Base-by-base conservation (phyloP, 495 filamentous ascomycete species). In the Penicillium taxi region DNA sequence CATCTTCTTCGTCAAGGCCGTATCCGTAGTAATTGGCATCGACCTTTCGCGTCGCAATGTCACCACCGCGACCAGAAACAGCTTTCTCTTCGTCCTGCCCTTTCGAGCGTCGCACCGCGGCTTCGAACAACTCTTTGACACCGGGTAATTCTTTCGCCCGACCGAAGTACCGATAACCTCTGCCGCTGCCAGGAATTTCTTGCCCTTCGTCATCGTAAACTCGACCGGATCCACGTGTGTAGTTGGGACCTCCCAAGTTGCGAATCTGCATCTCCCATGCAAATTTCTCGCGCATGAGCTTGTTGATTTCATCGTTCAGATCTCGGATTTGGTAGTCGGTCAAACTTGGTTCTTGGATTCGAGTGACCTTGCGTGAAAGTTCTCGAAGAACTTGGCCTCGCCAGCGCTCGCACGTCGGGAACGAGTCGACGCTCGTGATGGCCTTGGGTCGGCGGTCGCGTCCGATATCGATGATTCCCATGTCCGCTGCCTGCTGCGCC, bases 251-350 rank as follows among this genome's bases (percentile, higher is more conserved):
- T 29, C 93, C 93, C 21, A 96, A 60, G 47, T 89, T 87, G 27
- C 88, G 75, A 38, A 98, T 95, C 61, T 94, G 91, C 57, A 87
- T 77, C 65, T 98, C 91, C 91, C 91, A 98, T 73, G 91, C 84
- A 68, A 87, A 84, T 62, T 98, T 98, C 72, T 98, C 91, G 35
- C 87, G 81, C 84, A 98, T 95, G 32, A 93, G 75, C 64, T 94
- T 94, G 67, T 98, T 98, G 72, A 98, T 94, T 66, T 98, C 93
- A 62, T 98, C 91, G 63, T 98, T 98, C 47, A 98, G 71, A 60
- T 98, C 91, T 41, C 91, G 81, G 63, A 98, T 89, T 68, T 96
- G 91, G 68, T 80, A 96, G 69, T 98, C 91, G 63, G 78, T 84
- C 9, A 96, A 73, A 19, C 80, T 80, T 5, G 70, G 61, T 47